A percentile compares a stretch with the other conserved stretches of the same genome.
Conservation (phyloP, 768 basidiomycete species). For the Pleurotus sapidus region DNA sequence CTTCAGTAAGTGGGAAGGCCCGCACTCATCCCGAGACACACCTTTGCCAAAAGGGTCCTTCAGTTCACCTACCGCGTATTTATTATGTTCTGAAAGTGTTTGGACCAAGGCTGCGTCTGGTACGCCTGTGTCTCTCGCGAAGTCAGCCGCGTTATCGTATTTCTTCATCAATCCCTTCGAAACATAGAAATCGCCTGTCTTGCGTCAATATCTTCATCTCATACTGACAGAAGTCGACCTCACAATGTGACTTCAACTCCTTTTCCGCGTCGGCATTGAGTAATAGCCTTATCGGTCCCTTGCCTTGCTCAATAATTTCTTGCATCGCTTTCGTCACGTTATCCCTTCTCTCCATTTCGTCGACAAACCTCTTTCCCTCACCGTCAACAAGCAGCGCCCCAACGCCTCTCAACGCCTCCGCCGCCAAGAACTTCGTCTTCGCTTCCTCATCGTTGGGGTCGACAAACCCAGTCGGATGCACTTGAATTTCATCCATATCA, state of each 20-base stretch:
- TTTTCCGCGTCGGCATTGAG: slow-evolving; percentile 14
- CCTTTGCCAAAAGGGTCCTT: slow-evolving; percentile 17
- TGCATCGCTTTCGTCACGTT: slow-evolving; percentile 20
- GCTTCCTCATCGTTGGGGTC: slow-evolving; percentile 71
- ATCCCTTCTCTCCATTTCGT: slow-evolving; percentile 66
- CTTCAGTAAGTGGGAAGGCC: not conserved
- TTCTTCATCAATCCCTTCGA: slow-evolving; percentile 22
- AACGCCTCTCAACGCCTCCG: slow-evolving; percentile 79
- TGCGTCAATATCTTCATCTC: too few species aligned
- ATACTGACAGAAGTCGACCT: not conserved
- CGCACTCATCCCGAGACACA: not conserved
- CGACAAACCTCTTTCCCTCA: slow-evolving; percentile 67
- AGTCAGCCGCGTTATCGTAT: slow-evolving; percentile 15
- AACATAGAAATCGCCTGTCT: slow-evolving; percentile 21
- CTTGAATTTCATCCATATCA: slow-evolving; percentile 24
- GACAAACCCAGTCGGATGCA: slow-evolving; percentile 70
- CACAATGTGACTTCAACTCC: slow-evolving; percentile 19
- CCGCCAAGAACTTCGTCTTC: slow-evolving; percentile 78
- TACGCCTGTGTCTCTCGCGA: slow-evolving; percentile 14
- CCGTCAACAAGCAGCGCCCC: slow-evolving; percentile 73
- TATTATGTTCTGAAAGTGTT: slow-evolving; percentile 15
- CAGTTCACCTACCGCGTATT: slow-evolving; percentile 12
- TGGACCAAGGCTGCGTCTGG: slow-evolving; percentile 9
- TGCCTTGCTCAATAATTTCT: slow-evolving; percentile 13
- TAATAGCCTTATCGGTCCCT: slow-evolving; percentile 19